Base-by-base conservation (phyloP, 495 filamentous ascomycete genomes). In the Podospora sp. region DNA sequence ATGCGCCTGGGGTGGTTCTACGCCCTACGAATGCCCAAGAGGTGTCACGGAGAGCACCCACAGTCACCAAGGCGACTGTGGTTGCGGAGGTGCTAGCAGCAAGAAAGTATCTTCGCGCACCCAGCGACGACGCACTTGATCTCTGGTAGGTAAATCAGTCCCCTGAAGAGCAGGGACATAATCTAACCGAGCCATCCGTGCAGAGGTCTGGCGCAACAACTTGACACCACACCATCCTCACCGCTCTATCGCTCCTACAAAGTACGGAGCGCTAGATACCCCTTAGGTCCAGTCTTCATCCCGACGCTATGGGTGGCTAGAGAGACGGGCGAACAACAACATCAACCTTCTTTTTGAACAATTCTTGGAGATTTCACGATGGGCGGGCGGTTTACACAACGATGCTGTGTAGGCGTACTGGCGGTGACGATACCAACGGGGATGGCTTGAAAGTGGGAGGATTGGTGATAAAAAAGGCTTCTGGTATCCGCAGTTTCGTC, bases 61-160 rank as follows among this genome's bases (percentile, higher is more conserved):
- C 35, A 27, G 5, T 5, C 21, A 46, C 2, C 29, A 27, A 1
- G 60, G 60, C 22, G 22, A 62, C n/a, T 62, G 60, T 25, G 60
- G 60, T 14, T 62, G 60, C 40, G 60, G 60, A 16, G 60, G 60
- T 46, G n/a, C n/a, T n/a, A 20, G 20, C 57, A 26, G 21, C 35
- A 62, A 50, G 60, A 18, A 12, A 46, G 9, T 11, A 6, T 46
- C 40, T 14, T 46, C 40, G 5, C 40, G 40, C 40, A 8, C 20
- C 53, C 11, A 27, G 9, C 53, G 21, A 24, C 53, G 53, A 18
- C 53, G 53, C 22, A 20, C 7, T 57, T 24, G 53, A 27, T 57
- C 26, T 11, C 22, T 62, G 60, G 60, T 62, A 62, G 24, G 60
- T 18, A 18, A 46, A 12, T 14, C 9, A 6, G 2, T 46, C 40